phyloP scores from a whole-genome alignment of 306 rosid species.

The Sicyos edulis region DNA sequence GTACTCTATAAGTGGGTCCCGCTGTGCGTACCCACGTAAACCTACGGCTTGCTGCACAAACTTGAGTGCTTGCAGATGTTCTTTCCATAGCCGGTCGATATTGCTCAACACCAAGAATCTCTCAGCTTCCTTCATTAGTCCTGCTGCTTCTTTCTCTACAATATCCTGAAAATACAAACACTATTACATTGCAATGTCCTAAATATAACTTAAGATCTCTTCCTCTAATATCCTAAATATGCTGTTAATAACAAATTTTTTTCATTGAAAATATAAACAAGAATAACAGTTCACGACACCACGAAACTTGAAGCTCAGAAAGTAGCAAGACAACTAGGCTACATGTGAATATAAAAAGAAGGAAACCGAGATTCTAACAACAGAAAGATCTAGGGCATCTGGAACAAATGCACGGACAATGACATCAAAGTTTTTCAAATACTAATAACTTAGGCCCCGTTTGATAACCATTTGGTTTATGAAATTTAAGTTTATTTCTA shows the following conservation, averaged over 20 bases:
- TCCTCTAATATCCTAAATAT: neutral
- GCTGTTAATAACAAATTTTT: neutral
- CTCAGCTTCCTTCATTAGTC: conserved; percentile 93
- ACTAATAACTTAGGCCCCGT: too few relatives aligned
- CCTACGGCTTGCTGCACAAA: conserved; percentile 97
- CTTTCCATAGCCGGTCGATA: conserved; percentile 92
- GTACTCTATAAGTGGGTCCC: conserved; percentile 95
- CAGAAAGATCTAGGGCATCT: neutral
- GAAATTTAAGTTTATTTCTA: too few relatives aligned
- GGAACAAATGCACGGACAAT: neutral
- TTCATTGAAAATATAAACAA: neutral
- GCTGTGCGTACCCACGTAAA: conserved; percentile 86
- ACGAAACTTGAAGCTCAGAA: neutral
- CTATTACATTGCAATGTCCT: neutral
- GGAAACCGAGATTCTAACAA: neutral
- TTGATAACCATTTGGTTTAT: too few relatives aligned
- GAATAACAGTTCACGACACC: neutral
- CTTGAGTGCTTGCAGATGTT: conserved; percentile 86
- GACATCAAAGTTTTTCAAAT: neutral
- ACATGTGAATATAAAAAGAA: neutral
- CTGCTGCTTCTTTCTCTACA: conserved; percentile 70
- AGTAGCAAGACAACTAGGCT: neutral
- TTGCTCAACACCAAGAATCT: conserved; percentile 82
- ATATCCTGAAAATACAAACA: conserved; percentile 41
- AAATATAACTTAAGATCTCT: neutral